Base-by-base conservation (phyloP, 2,329 filamentous ascomycete genomes). In the Fusarium pininemorale region DNA sequence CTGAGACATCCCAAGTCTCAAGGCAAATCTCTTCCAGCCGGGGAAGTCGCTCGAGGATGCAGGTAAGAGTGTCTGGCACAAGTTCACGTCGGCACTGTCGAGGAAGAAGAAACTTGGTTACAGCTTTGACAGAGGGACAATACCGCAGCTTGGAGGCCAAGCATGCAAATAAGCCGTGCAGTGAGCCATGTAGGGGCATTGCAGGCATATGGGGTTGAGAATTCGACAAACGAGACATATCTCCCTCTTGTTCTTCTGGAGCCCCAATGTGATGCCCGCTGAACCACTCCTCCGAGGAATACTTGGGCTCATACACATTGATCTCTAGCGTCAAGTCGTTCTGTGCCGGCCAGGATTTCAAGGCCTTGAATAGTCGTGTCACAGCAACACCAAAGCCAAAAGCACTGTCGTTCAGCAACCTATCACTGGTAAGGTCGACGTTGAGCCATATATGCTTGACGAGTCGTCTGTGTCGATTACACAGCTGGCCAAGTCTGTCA, bases 371-470 rank as follows among this genome's bases (percentile, higher is more conserved):
- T 24, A 57, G 15, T 15, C 14, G 5, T 32, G 7, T 8, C 1
- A n/a, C 12, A 50, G 30, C 10, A 28, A 11, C 7, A 20, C 11
- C 5, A 0, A 51, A 20, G 16, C 18, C 28, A 18, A 6, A 12
- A 14, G 3, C 24, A 8, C 18, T 45, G 12, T 45, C 16, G 22
- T 41, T 41, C 24, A 24, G 6, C 18, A 24, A 20, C 44, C 44
- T 12, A 45, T 13, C 24, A 26, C 24, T 26, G 18, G 3, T 4
- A 28, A 47, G 20, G 6, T 35, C 16, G 22, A 48, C 20, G 39
- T 22, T 32, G 37, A 55, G 53, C 37, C 26, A 58, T 8, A 58
- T 37, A 9, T 58, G 39, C 12, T 58, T 58, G n/a, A 58, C 11
- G 9, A 58, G 55, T 15, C 18, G 20, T 16, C 10, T 28, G 1